Percentiles rank a stretch among this genome's conserved stretches.
phyloP scores from a whole-genome alignment of 2,329 filamentous ascomycete species.

The Colletotrichum aenigma region DNA sequence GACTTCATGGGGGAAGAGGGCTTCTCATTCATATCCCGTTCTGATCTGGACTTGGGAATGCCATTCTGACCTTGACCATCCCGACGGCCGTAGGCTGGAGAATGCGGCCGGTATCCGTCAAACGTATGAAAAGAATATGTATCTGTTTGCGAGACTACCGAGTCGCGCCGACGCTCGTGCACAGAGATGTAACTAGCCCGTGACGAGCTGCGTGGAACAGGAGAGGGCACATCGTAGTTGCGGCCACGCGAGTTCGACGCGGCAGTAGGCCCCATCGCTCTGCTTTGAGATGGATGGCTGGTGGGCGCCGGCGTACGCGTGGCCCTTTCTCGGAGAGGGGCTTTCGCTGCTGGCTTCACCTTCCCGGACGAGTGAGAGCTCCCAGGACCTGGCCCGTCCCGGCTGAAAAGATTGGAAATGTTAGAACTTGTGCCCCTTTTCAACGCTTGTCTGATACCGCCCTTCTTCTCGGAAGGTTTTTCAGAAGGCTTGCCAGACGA shows the following conservation, averaged over 20 bases:
- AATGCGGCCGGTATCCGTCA: constrained; percentile 47
- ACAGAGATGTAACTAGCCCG: constrained; percentile 54
- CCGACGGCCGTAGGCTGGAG: constrained; percentile 40
- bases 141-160: constrained; percentile 60
- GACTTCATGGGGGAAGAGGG: constrained; percentile 17
- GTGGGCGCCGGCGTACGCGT: neutral
- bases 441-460: constrained; percentile 54
- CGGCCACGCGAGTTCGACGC: constrained; percentile 15
- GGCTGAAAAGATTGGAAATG: constrained; percentile 53
- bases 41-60: constrained; percentile 34
- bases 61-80: constrained; percentile 31
- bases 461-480: constrained; percentile 45
- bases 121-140: constrained; percentile 56
- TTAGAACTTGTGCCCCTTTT: constrained; percentile 52
- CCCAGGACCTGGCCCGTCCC: constrained; percentile 38
- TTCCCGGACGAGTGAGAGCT: constrained; percentile 3
- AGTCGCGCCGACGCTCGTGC: constrained; percentile 56
- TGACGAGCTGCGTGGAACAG: constrained; percentile 44
- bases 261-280: constrained; percentile 19
- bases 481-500: constrained; percentile 21
- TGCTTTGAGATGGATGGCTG: neutral
- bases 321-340: neutral
- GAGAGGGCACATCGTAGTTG: constrained; percentile 25
- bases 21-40: constrained; percentile 33
- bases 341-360: constrained; percentile 27